phyloP scores from a whole-genome alignment of 2,329 filamentous ascomycete genomes.

The Apiospora aurea region DNA sequence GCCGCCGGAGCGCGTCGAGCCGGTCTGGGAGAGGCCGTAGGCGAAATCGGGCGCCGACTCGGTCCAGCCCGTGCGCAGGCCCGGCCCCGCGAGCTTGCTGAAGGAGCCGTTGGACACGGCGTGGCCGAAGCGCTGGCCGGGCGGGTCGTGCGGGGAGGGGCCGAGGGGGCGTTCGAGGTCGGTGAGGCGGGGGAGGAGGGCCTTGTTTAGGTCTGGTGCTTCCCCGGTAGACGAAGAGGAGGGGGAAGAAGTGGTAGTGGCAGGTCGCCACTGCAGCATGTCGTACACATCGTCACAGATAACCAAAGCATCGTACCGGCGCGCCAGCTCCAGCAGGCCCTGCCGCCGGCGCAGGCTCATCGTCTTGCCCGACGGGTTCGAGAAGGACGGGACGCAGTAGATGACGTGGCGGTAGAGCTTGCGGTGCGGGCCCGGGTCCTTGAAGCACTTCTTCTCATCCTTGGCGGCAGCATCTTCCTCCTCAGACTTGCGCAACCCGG shows the following conservation, averaged over 20 bases:
- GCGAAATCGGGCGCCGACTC: slow-evolving; percentile 66
- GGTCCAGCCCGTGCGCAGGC: slow-evolving; percentile 86
- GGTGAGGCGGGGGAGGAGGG: slow-evolving; percentile 76
- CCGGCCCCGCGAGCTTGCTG: slow-evolving; percentile 85
- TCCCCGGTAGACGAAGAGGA: background rate
- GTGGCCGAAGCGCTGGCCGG: slow-evolving; percentile 70
- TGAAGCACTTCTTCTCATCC: slow-evolving; percentile 4
- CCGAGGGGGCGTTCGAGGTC: slow-evolving; percentile 78
- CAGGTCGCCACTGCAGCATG: slow-evolving; percentile 78
- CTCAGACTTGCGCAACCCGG: slow-evolving; percentile 50
- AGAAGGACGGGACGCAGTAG: slow-evolving; percentile 87
- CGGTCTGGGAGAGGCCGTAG: slow-evolving; percentile 59
- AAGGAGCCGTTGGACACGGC: slow-evolving; percentile 88
- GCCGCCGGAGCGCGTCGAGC: slow-evolving; percentile 63
- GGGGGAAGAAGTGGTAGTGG: background rate
- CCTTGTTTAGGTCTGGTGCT: slow-evolving; percentile 30
- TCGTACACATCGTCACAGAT: slow-evolving; percentile 95
- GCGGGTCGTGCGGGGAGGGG: slow-evolving; percentile 47
- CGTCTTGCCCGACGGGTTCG: slow-evolving; percentile 86
- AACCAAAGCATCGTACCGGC: slow-evolving; percentile 81
- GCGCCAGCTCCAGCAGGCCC: slow-evolving; percentile 76
- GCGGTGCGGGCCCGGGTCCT: slow-evolving; percentile 49
- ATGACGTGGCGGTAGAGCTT: slow-evolving; percentile 89
- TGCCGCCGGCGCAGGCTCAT: slow-evolving; percentile 75
- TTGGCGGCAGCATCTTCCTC: slow-evolving; percentile 21